Evolutionary conservation across 2,329 filamentous ascomycete species (phyloP), one percentile per base, ranked within the genome.

Genomic region (Pseudogymnoascus sp.): DNA sequence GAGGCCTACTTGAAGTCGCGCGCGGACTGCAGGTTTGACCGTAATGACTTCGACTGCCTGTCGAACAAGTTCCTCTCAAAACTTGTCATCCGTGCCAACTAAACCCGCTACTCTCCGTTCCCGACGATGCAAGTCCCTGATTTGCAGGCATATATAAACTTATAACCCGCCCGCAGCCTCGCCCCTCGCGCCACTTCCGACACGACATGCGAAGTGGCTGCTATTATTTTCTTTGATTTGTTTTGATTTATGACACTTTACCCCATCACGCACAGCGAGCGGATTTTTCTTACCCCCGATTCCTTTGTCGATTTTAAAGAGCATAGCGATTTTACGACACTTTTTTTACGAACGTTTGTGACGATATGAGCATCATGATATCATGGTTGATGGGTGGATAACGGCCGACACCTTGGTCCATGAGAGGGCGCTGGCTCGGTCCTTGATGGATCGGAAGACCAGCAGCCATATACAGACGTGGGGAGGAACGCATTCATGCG

Each of bases 61-160:
- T 96, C 93, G 61, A 97, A 96, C 82, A 98, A 97, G 81, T 97
- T 98, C 81, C 80, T 97, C 70, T 96, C 93, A 38, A 96, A 96
- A 79, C 85, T 98, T 72, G 93, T 97, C 75, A 96, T 97, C 76
- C 91, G 93, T 71, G 90, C 93, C 72, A 96, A 96, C 80, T 96
- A 82, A 75, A 53, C 41, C 31, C 40, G 12, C 28, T 33, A 19
- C 19, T 16, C 60, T 26, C 14, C 24, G 24, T 31, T 22, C 6
- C 28, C 16, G 28, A 56, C 50, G 28, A 56, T 14, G 50, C 50
- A 56, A 33, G 50, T 43, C 59, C 38, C 59, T 61, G 28, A 63
- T 53, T 62, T 59, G 38, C 41, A 53, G 41, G 41, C 33, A 12
- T 62, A 50, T 62, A 62, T 53, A 56, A 35, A 37, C 61, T 14